Base-by-base conservation (phyloP, 768 basidiomycete species). In the Omphalotus guepiniiformis region DNA sequence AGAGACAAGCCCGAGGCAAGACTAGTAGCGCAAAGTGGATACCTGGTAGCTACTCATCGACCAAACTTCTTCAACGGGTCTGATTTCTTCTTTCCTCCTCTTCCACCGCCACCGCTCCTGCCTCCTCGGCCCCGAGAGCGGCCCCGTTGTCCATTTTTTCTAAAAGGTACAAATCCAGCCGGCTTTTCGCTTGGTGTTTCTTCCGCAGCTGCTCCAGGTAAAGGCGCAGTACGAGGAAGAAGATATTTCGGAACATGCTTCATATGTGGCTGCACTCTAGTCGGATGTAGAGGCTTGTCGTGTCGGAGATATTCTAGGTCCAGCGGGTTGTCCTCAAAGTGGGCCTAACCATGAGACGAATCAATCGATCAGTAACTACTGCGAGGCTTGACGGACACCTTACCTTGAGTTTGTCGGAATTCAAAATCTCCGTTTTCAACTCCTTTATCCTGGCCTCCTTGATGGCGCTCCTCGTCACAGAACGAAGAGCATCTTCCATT, bases 391-490 rank as follows among this genome's bases (percentile, higher is more conserved):
- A 4, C 2, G 8, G 22, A 13, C 12, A 3, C 19, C 78, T 28
- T 49, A 93, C 94, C 80, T 97, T 97, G 39, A 98, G 79, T 67
- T 94, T 97, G 58, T 95, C 93, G 35, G 92, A 94, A 62, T 96
- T 94, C 54, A 99, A 64, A 29, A 98, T 84, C 65, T 99, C 96
- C 25, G 83, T 69, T 65, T 95, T 93, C 56, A 98, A 68, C 65
- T 98, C 95, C 65, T 94, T 95, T 38, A 96, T 74, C 56, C 93
- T 73, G 2, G 96, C 96, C 65, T 99, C 95, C 54, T 84, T 79
- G 52, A 98, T 82, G 6, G 85, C 82, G 48, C 80, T 84, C 55
- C 84, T 77, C 47, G 96, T 98, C 8, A 96, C 93, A 38, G 85
- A 79, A 53, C 91, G 75, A 57, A 98, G 61, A 1, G 92, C 96